Evolutionary conservation across 2,329 filamentous ascomycete genomes (phyloP).

Genomic region (Cladosporium sp.): DNA sequence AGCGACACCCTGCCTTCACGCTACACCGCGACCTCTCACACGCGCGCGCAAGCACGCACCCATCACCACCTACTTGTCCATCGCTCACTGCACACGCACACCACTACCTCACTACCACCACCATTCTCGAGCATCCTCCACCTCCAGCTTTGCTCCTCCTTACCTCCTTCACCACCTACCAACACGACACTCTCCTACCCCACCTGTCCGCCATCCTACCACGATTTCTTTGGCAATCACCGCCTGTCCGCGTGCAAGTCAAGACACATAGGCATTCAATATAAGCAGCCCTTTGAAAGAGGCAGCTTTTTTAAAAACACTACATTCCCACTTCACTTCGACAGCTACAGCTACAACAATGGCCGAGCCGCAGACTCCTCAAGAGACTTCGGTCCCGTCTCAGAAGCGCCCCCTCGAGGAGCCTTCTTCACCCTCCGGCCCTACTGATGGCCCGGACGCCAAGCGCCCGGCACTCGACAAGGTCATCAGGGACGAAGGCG

Average conservation of each 20-base stretch:
- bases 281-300: slow-evolving; percentile 13
- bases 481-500: slow-evolving; percentile 66
- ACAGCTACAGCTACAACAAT: slow-evolving; percentile 25
- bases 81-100: slow-evolving; percentile 16
- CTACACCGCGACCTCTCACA: slow-evolving; percentile 12
- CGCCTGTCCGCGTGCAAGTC: slow-evolving; percentile 12
- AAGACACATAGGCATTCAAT: slow-evolving; percentile 20
- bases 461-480: slow-evolving; percentile 97
- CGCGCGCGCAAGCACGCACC: slow-evolving; percentile 10
- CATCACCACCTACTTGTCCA: slow-evolving; percentile 1
- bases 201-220: slow-evolving; percentile 1
- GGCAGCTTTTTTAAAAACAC: slow-evolving; percentile 3
- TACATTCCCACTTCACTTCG: background rate
- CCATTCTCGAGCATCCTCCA: slow-evolving; percentile 16
- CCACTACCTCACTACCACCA: background rate
- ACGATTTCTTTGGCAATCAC: slow-evolving; percentile 14
- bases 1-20: slow-evolving; percentile 17
- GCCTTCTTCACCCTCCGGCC: slow-evolving; percentile 88
- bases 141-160: slow-evolving; percentile 13
- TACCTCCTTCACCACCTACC: slow-evolving; percentile 9
- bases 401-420: slow-evolving; percentile 97
- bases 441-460: slow-evolving; percentile 91
- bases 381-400: slow-evolving; percentile 56
- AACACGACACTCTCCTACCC: slow-evolving; percentile 16
- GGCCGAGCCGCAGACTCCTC: slow-evolving; percentile 39